Base-by-base conservation (phyloP, 1,284 basidiomycete genomes). In the Acaromyces ingoldii region DNA sequence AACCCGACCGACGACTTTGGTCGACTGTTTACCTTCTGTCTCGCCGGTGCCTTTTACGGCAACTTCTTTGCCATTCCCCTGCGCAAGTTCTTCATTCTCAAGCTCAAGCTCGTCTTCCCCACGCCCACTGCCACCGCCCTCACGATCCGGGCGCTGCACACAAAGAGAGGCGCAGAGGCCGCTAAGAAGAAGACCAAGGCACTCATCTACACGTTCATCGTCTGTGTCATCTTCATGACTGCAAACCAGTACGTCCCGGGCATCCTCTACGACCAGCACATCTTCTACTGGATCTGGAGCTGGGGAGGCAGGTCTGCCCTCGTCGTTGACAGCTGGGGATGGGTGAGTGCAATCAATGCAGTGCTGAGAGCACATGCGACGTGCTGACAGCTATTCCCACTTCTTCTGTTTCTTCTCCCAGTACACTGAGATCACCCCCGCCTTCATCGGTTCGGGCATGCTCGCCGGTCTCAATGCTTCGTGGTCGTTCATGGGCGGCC, bases 391-490 rank as follows among this genome's bases (percentile, higher is more conserved):
- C n/a, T n/a, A n/a, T n/a, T n/a, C n/a, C n/a, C n/a, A n/a, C n/a
- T n/a, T n/a, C n/a, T n/a, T n/a, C n/a, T n/a, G n/a, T n/a, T n/a
- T n/a, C n/a, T n/a, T n/a, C n/a, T n/a, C n/a, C n/a, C n/a, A n/a
- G n/a, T 51, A 55, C 34, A 55, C 64, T 42, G 54, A 67, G 79
- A 79, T 82, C 61, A 85, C 83, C 0, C 84, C 84, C 28, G 85
- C 84, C 11, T 86, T 85, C 78, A 79, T 82, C 56, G 84, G 83
- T 56, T 82, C 81, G 50, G 85, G 85, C 45, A 82, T 84, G 81
- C 79, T 86, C 46, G 81, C 80, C 53, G 84, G 84, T 47, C 74
- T 84, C 64, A 86, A 85, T 59, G 81, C 84, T 3, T 82, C 81
- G 39, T 83, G 80, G 78, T 83, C 83, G 64, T 86, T 85, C 78